Conservation (phyloP, 257 asterid genomes). For the Petunia secreta region DNA sequence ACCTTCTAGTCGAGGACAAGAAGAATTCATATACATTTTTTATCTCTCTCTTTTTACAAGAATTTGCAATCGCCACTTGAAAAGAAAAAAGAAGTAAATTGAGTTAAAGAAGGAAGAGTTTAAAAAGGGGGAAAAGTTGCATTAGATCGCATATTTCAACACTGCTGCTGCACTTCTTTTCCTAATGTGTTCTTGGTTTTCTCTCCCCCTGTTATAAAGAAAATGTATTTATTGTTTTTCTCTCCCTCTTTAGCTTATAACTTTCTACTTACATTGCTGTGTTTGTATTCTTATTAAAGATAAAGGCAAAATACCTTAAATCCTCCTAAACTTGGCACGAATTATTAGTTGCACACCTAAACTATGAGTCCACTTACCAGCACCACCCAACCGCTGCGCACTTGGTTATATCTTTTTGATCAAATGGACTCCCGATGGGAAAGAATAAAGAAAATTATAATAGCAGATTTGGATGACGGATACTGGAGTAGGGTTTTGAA, state of each 20-base stretch:
- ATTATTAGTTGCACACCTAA: too few relatives aligned
- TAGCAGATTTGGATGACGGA: too few relatives aligned
- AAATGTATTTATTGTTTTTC: too few relatives aligned
- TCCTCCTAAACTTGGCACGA: too few relatives aligned
- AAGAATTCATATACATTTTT: background rate
- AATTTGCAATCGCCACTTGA: background rate
- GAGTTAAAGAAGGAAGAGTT: background rate
- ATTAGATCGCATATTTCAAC: conserved; percentile 1
- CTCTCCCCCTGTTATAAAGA: background rate
- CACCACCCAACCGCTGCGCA: too few relatives aligned
- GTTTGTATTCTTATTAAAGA: background rate
- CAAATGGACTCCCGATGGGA: too few relatives aligned
- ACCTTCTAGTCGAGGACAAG: background rate
- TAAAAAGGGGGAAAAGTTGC: conserved; percentile 1
- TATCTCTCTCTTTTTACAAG: background rate
- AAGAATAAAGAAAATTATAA: too few relatives aligned
- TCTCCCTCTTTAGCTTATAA: background rate
- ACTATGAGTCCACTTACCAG: too few relatives aligned
- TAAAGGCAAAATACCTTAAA: too few relatives aligned
- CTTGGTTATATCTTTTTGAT: too few relatives aligned
- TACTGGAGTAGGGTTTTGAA: too few relatives aligned
- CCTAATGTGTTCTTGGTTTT: background rate
- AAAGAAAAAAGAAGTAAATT: background rate
- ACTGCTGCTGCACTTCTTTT: background rate
- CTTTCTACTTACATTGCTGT: background rate